Conservation (phyloP, 176 grass and related monocot species). For the Avena atlantica region DNA sequence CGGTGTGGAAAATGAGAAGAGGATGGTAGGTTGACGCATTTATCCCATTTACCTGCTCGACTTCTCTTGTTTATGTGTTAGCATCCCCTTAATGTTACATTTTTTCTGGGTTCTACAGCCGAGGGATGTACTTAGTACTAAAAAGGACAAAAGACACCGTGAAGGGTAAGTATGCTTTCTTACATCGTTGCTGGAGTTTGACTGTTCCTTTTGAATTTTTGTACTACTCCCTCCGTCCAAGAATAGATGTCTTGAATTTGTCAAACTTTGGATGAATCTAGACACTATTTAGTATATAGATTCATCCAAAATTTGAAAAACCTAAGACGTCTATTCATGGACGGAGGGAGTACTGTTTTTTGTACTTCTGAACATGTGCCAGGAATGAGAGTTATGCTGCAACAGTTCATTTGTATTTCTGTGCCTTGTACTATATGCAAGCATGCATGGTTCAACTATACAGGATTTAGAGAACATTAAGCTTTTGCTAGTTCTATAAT, state of each 20-base stretch:
- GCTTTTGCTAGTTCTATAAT: background rate
- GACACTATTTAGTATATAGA: no score
- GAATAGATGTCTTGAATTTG: no score
- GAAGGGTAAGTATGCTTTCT: constrained; percentile 65
- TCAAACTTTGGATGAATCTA: no score
- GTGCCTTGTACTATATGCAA: background rate
- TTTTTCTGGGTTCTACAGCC: constrained; percentile 48
- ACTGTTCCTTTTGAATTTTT: background rate
- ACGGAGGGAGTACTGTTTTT: background rate
- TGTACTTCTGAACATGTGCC: background rate
- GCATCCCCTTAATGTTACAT: constrained; percentile 36
- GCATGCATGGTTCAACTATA: background rate
- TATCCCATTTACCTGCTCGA: background rate
- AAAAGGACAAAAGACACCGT: constrained; percentile 81
- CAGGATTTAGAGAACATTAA: background rate
- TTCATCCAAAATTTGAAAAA: no score
- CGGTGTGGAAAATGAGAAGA: constrained; percentile 65
- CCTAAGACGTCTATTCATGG: no score
- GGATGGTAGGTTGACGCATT: constrained; percentile 52
- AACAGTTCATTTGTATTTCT: background rate
- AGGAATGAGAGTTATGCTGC: background rate
- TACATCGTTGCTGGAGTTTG: background rate
- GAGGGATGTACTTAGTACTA: constrained; percentile 62
- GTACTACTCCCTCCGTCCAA: background rate
- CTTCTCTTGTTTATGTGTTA: constrained; percentile 15